Percentiles rank a stretch among this genome's conserved stretches.
phyloP scores from a whole-genome alignment of 2,329 filamentous ascomycete species.

The Fusarium sp. region DNA sequence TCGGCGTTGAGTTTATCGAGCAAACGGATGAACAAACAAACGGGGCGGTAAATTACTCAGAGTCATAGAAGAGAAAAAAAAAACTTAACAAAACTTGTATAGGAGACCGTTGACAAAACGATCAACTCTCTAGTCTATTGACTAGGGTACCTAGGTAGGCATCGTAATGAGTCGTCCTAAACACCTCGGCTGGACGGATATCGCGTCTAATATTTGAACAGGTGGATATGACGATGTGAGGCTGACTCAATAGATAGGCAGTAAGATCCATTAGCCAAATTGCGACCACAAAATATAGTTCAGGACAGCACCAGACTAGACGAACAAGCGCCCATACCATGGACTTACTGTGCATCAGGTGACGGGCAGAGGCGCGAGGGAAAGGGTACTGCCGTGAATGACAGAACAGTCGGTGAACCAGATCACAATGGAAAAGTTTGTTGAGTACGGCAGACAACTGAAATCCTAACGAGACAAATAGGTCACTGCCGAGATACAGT shows the following conservation, averaged over 20 bases:
- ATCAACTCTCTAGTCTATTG: not conserved
- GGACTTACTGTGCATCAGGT: conserved; percentile 7
- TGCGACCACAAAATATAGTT: conserved; percentile 20
- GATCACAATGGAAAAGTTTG: not conserved
- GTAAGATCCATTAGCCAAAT: conserved; percentile 16
- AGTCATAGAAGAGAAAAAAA: not conserved
- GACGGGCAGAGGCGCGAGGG: conserved; percentile 11
- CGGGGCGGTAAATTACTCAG: not conserved
- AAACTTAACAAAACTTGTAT: not conserved
- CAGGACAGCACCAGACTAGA: conserved; percentile 22
- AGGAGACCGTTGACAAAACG: not conserved
- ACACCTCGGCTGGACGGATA: not conserved
- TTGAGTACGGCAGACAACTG: conserved; percentile 6
- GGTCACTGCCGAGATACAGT: conserved; percentile 6
- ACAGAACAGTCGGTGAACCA: conserved; percentile 29
- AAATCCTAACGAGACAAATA: not conserved
- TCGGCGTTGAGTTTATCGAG: not conserved
- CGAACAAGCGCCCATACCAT: conserved; percentile 18
- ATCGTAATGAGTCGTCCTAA: not conserved
- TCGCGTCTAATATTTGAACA: not conserved
- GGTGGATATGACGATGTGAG: conserved; percentile 15
- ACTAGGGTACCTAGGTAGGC: not conserved
- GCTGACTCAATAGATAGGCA: conserved; percentile 34
- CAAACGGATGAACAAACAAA: not conserved
- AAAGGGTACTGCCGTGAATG: not conserved